phyloP scores from a whole-genome alignment of 148 eudicot species.

The Persicaria tinctoria region DNA sequence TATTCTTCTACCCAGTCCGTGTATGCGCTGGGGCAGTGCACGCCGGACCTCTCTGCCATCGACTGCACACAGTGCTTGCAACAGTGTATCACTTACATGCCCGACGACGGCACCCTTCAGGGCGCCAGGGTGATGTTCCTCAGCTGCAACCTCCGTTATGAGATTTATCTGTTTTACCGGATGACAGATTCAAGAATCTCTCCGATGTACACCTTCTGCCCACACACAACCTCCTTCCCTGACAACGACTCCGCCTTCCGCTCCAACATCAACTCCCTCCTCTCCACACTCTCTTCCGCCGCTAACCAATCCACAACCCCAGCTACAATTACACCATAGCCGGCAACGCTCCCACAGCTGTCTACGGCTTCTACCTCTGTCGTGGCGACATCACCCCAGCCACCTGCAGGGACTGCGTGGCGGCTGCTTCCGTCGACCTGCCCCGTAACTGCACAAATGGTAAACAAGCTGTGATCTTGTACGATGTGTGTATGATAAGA shows the following conservation, averaged over 20 bases:
- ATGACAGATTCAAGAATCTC: too few species aligned
- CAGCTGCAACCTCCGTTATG: too few species aligned
- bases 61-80: conserved; percentile 25
- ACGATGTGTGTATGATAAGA: conserved; percentile 28
- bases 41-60: conserved; percentile 8
- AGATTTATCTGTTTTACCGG: too few species aligned
- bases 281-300: too few species aligned
- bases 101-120: not conserved
- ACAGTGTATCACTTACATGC: conserved; percentile 1
- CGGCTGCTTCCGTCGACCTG: not conserved
- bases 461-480: conserved; percentile 29
- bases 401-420: conserved; percentile 21
- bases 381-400: conserved; percentile 15
- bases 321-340: too few species aligned
- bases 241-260: conserved; percentile 6
- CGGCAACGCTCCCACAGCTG: too few species aligned
- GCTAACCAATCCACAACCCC: too few species aligned
- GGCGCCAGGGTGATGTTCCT: too few species aligned
- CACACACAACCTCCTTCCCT: not conserved
- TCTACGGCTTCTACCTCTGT: conserved; percentile 29
- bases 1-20: not conserved
- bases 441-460: conserved; percentile 21
- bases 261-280: too few species aligned
- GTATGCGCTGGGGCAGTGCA: conserved; percentile 31
- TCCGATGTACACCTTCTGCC: not conserved